Conservation (phyloP, 176 grass and related monocot species). For the Oryza glaberrima region DNA sequence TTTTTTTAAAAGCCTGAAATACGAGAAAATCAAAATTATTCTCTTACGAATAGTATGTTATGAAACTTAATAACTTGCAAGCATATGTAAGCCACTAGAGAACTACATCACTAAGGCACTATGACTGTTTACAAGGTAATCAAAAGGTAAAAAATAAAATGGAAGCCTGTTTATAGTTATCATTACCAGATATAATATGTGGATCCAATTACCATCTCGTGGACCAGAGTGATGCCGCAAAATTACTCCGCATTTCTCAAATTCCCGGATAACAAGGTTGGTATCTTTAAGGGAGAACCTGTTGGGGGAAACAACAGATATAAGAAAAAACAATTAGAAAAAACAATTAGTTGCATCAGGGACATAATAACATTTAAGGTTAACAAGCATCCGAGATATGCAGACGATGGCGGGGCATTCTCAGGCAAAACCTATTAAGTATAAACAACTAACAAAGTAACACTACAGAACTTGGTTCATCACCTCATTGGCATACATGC, state of each 20-base stretch:
- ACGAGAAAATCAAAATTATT: neutral
- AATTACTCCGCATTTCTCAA: conserved; percentile 94
- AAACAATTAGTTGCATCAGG: conserved; percentile 22
- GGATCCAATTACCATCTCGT: conserved; percentile 89
- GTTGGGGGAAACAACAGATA: neutral
- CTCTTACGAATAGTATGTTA: neutral
- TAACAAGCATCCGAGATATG: neutral
- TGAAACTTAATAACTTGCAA: neutral
- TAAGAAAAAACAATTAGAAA: conserved; percentile 43
- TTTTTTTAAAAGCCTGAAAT: neutral
- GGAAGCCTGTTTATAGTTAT: neutral
- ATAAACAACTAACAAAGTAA: neutral
- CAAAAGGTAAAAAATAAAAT: neutral
- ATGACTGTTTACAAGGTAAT: neutral
- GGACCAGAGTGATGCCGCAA: conserved; percentile 76
- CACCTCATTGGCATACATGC: neutral
- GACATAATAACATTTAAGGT: neutral
- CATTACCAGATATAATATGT: conserved; percentile 91
- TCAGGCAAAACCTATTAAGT: neutral
- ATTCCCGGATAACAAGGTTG: conserved; percentile 76
- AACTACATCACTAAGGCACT: neutral
- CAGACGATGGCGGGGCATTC: neutral
- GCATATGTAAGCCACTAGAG: neutral
- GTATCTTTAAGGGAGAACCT: conserved; percentile 78
- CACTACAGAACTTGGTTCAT: neutral